phyloP scores from a whole-genome alignment of 2,329 filamentous ascomycete species.

The Arthrobotrys conoides region DNA sequence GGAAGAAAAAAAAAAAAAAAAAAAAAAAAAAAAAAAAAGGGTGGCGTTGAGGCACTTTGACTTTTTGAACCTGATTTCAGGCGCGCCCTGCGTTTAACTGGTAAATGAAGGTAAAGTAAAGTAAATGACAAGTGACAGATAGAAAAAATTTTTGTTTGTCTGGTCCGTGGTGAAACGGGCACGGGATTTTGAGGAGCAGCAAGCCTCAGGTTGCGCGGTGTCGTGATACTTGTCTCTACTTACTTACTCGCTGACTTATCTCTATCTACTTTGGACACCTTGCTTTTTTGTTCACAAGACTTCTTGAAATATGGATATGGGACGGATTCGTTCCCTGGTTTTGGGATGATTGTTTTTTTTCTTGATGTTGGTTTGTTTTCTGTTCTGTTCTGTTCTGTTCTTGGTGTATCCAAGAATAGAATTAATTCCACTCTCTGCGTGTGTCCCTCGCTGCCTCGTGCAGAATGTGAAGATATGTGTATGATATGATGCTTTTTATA shows the following conservation, averaged over 20 bases:
- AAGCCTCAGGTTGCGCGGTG: slow-evolving; percentile 3
- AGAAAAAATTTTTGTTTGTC: background rate
- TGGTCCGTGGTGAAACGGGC: slow-evolving; percentile 12
- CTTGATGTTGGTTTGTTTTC: slow-evolving; percentile 3
- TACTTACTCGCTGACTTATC: background rate
- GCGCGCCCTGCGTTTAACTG: background rate
- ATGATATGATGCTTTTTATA: too few species aligned
- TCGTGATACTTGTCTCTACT: slow-evolving; percentile 23
- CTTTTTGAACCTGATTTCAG: background rate
- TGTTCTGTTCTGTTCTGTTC: slow-evolving; percentile 10
- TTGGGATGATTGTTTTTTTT: background rate
- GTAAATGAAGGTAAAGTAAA: too few species aligned
- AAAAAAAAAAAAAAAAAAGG: too few species aligned
- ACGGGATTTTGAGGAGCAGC: background rate
- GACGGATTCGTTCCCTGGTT: slow-evolving; percentile 9
- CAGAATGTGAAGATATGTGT: slow-evolving; percentile 6
- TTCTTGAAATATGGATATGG: background rate
- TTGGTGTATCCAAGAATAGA: slow-evolving; percentile 19
- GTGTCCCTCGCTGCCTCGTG: background rate
- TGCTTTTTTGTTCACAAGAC: slow-evolving; percentile 16
- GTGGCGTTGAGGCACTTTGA: slow-evolving; percentile 17
- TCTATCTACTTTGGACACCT: too few species aligned
- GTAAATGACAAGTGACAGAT: background rate
- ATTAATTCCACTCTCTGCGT: slow-evolving; percentile 3
- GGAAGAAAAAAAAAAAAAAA: too few species aligned